Evolutionary conservation across 2,329 filamentous ascomycete genomes (phyloP).

Genomic region (Exophiala viscosa): DNA sequence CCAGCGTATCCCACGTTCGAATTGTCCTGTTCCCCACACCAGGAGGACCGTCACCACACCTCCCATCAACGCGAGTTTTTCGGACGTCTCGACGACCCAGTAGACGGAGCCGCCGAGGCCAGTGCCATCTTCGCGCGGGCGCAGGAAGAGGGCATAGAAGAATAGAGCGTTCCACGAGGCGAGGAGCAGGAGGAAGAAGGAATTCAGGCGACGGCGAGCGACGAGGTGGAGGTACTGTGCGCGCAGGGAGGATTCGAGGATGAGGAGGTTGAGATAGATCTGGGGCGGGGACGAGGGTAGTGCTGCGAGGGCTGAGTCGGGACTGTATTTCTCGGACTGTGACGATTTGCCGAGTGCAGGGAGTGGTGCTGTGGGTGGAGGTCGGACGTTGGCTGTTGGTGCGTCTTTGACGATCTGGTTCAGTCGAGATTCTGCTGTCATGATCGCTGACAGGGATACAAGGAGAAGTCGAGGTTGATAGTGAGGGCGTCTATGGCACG

Average conservation of each 20-base stretch:
- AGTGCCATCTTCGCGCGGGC: slow-evolving; percentile 90
- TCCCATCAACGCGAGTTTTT: slow-evolving; percentile 88
- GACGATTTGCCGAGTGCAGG: slow-evolving; percentile 29
- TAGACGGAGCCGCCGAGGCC: slow-evolving; percentile 85
- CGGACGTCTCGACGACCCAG: slow-evolving; percentile 86
- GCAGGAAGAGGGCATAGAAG: slow-evolving; percentile 84
- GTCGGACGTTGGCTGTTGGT: slow-evolving; percentile 59
- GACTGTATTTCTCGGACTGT: slow-evolving; percentile 7
- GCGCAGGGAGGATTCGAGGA: slow-evolving; percentile 89
- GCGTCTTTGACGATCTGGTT: slow-evolving; percentile 93
- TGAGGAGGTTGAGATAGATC: slow-evolving; percentile 96
- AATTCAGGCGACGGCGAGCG: slow-evolving; percentile 83
- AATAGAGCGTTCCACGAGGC: slow-evolving; percentile 79
- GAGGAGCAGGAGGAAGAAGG: slow-evolving; percentile 81
- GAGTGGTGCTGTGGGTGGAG: slow-evolving; percentile 41
- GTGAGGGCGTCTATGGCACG: background rate
- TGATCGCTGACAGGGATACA: slow-evolving; percentile 4
- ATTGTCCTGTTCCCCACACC: slow-evolving; percentile 93
- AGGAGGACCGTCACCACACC: slow-evolving; percentile 82
- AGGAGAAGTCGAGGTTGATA: background rate
- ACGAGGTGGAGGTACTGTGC: slow-evolving; percentile 89
- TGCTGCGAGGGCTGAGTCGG: slow-evolving; percentile 66
- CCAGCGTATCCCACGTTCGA: slow-evolving; percentile 93
- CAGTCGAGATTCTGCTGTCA: slow-evolving; percentile 62
- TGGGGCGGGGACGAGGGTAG: slow-evolving; percentile 89